Percentiles rank a stretch among this genome's conserved stretches.
Conservation (phyloP, 2,329 filamentous ascomycete species). For the Periconia digitata region DNA sequence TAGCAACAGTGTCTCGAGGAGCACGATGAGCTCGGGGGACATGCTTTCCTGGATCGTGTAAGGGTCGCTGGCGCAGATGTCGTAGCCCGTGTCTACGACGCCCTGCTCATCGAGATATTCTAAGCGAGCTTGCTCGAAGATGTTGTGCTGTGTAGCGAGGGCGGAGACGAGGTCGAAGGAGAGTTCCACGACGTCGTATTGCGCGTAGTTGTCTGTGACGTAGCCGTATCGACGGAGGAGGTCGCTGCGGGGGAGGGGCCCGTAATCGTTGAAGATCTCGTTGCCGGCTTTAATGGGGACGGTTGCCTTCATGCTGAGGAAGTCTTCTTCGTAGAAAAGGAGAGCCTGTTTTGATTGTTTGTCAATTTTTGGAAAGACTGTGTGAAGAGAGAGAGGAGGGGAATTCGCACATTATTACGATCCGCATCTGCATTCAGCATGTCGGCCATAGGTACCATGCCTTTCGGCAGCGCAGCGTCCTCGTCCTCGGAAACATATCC, state of each 20-base stretch:
- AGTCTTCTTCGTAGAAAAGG: constrained; percentile 61
- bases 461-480: constrained; percentile 62
- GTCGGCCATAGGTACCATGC: constrained; percentile 89
- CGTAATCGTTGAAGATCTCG: constrained; percentile 88
- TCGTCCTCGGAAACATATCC: constrained; percentile 51
- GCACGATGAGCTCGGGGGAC: constrained; percentile 45
- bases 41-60: constrained; percentile 41
- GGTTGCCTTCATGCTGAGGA: constrained; percentile 71
- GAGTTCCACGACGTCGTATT: constrained; percentile 83
- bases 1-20: constrained; percentile 50
- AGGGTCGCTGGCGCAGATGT: constrained; percentile 46
- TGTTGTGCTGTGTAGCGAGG: constrained; percentile 12
- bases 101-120: constrained; percentile 63
- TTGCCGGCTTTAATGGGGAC: constrained; percentile 68
- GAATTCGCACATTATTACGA: constrained; percentile 67
- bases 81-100: constrained; percentile 73
- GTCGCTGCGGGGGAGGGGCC: constrained; percentile 79
- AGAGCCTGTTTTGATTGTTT: constrained; percentile 48
- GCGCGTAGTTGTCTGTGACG: constrained; percentile 73
- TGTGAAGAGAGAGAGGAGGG: constrained; percentile 4
- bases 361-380: neutral
- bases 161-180: constrained; percentile 59
- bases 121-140: constrained; percentile 31
- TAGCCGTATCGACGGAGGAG: constrained; percentile 85
- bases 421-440: constrained; percentile 86